A percentile compares a stretch with the other conserved stretches of the same genome.
These are phyloP conservation scores for Teratosphaeria epicoccoides DNA, from an alignment of 2,329 filamentous ascomycete species.

Conservation along the genomic window DNA sequence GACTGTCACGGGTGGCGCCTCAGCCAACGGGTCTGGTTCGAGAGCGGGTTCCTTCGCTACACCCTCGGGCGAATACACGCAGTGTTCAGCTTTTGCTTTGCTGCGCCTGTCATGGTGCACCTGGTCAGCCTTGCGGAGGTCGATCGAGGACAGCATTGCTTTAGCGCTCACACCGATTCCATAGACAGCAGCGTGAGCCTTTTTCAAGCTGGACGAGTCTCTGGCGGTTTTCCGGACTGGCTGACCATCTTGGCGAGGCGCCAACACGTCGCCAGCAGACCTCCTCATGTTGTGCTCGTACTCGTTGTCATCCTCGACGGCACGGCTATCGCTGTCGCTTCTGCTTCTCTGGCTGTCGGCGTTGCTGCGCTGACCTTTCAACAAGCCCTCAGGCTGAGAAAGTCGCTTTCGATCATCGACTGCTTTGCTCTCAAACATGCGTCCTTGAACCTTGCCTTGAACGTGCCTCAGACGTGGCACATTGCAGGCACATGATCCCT, in stretches of 20 bases:
- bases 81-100: neutral
- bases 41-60: neutral
- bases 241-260: too few relatives aligned
- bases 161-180: neutral
- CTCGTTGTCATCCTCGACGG: neutral
- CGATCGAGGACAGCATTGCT: neutral
- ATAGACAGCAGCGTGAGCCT: neutral
- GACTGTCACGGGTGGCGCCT: too few relatives aligned
- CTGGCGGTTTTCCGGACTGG: neutral
- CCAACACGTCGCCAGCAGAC: neutral
- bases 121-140: neutral
- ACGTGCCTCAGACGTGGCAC: neutral
- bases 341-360: neutral
- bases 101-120: neutral
- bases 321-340: neutral
- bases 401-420: neutral
- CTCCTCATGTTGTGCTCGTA: neutral
- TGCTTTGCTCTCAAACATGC: neutral
- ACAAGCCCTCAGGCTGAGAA: neutral
- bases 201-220: neutral
- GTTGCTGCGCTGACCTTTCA: neutral
- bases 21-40: neutral
- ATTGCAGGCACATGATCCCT: neutral
- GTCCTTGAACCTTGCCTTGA: neutral
- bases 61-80: neutral